Percentiles rank a stretch among this genome's conserved stretches.
These are phyloP conservation scores for Aegilops sharonensis DNA, from an alignment of 176 grass and related monocot species.

Conservation along the genomic window DNA sequence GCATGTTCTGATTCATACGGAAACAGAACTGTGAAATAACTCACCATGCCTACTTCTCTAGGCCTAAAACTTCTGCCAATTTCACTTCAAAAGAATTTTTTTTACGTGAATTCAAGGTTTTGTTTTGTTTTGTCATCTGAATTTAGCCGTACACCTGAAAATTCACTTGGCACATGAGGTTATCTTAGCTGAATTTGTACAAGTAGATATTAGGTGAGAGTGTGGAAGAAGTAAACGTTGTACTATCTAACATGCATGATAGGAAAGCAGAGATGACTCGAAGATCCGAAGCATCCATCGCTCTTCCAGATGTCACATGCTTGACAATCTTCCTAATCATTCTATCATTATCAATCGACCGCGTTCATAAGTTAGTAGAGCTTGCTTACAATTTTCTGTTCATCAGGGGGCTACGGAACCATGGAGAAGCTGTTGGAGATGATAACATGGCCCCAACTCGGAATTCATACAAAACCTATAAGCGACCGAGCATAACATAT, in stretches of 20 bases:
- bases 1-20: no score
- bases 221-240: constrained; percentile 71
- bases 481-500: background rate
- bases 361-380: background rate
- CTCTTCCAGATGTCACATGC: constrained; percentile 63
- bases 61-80: no score
- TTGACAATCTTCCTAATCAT: background rate
- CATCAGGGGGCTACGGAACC: constrained; percentile 85
- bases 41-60: no score
- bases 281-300: constrained; percentile 80
- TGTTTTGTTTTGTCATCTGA: background rate
- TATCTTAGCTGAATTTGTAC: background rate
- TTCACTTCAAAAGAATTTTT: no score
- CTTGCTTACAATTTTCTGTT: constrained; percentile 14
- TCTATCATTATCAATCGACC: no score
- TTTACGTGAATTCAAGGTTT: background rate
- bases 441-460: constrained; percentile 97
- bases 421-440: constrained; percentile 98
- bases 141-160: no score
- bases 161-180: no score
- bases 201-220: constrained; percentile 82
- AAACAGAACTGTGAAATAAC: no score
- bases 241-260: constrained; percentile 75
- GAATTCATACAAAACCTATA: constrained; percentile 90
- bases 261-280: constrained; percentile 89